A percentile compares a stretch with the other conserved stretches of the same genome.
Conservation (phyloP, 192 early-diverging fungal species). For the Haplosporangium gracile region DNA sequence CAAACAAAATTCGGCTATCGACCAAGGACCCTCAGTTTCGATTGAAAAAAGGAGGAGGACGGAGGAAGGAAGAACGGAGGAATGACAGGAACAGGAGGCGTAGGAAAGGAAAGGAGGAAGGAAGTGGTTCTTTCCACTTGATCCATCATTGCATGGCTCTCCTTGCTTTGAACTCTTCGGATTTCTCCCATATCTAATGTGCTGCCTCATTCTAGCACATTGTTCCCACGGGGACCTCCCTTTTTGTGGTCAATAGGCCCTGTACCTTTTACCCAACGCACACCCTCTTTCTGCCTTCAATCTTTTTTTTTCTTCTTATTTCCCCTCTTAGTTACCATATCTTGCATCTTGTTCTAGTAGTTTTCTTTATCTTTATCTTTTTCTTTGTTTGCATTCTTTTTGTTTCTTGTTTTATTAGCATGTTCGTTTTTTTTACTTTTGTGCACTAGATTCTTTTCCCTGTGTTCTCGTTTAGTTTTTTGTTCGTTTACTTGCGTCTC, state of each 20-base stretch:
- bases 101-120: neutral
- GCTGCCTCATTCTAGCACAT: neutral
- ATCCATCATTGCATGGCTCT: neutral
- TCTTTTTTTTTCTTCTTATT: slow-evolving; percentile 1
- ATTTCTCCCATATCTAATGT: too few relatives aligned
- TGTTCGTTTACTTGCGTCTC: neutral
- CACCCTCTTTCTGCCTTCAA: neutral
- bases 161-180: too few relatives aligned
- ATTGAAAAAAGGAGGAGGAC: neutral
- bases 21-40: neutral
- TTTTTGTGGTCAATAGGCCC: neutral
- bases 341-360: slow-evolving; percentile 6
- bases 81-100: neutral
- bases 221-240: neutral
- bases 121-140: neutral
- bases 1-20: neutral
- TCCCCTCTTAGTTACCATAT: neutral
- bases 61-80: neutral
- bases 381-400: neutral
- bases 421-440: neutral
- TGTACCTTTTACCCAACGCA: neutral
- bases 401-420: neutral
- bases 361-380: neutral
- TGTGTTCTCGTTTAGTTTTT: neutral
- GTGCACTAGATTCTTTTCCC: neutral